These are phyloP conservation scores for Ceriops decandra DNA, from an alignment of 345 rosid species.

Conservation along the genomic window DNA sequence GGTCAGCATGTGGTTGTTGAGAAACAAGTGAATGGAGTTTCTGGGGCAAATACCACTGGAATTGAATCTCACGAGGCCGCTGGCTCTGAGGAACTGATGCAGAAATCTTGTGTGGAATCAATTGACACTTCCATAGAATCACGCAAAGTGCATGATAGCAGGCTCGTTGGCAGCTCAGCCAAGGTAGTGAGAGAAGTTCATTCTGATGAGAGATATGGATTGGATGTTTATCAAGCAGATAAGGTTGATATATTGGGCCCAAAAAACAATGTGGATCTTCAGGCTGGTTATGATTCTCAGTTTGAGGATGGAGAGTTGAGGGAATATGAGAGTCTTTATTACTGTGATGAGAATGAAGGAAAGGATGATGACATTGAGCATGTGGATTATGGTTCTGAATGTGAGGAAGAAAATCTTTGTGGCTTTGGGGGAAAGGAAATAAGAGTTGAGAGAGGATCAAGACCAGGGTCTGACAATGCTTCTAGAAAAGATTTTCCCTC, in stretches of 20 bases:
- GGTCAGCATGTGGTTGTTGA: neutral
- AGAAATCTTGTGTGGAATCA: constrained; percentile 15
- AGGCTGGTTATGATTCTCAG: constrained; percentile 55
- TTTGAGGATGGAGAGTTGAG: constrained; percentile 67
- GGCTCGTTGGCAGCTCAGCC: constrained; percentile 10
- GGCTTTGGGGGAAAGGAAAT: constrained; percentile 29
- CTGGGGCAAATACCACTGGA: constrained; percentile 1
- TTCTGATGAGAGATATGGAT: constrained; percentile 19
- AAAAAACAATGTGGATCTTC: constrained; percentile 24
- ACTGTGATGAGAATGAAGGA: constrained; percentile 38
- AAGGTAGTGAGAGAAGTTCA: constrained; percentile 16
- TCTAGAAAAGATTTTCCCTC: constrained; percentile 21
- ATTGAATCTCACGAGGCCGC: constrained; percentile 7
- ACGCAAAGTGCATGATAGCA: constrained; percentile 7
- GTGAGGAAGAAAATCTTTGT: constrained; percentile 40
- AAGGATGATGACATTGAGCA: constrained; percentile 37
- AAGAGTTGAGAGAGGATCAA: constrained; percentile 24
- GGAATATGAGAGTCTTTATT: constrained; percentile 32
- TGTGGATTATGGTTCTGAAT: constrained; percentile 55
- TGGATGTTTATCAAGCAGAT: constrained; percentile 24
- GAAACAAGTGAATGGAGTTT: constrained; percentile 7
- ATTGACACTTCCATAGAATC: constrained; percentile 7
- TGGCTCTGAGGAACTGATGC: constrained; percentile 14
- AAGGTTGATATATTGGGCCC: constrained; percentile 6
- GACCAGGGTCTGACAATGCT: constrained; percentile 16